These are phyloP conservation scores for Coemansia sp. DNA, from an alignment of 192 early-diverging fungal genomes.

Conservation along the genomic window DNA sequence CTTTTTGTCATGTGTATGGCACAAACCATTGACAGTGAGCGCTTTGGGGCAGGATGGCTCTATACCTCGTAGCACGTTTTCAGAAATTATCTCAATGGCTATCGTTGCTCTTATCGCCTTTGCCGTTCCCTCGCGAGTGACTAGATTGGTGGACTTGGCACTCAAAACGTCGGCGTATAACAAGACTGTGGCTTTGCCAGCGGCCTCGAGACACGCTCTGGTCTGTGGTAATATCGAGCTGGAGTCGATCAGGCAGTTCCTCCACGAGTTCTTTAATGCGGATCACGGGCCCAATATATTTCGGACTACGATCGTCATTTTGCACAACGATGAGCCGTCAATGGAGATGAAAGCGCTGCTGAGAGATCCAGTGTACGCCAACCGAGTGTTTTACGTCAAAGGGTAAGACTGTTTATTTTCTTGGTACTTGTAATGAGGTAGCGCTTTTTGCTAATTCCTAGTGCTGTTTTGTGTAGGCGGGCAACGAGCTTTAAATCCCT, in stretches of 20 bases:
- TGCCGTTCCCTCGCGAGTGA: constrained; percentile 41
- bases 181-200: constrained; percentile 32
- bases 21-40: constrained; percentile 28
- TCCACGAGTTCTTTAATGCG: constrained; percentile 52
- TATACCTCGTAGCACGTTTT: constrained; percentile 46
- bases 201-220: constrained; percentile 34
- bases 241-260: constrained; percentile 39
- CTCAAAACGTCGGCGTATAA: constrained; percentile 41
- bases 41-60: constrained; percentile 28
- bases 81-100: constrained; percentile 41
- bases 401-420: constrained; percentile 14
- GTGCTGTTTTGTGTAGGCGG: constrained; percentile 12
- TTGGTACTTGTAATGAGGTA: background rate
- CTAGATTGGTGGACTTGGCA: constrained; percentile 38
- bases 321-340: constrained; percentile 35
- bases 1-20: constrained; percentile 3
- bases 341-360: constrained; percentile 48
- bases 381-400: constrained; percentile 52
- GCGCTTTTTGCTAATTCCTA: background rate
- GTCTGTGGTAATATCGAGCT: constrained; percentile 47
- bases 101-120: constrained; percentile 50
- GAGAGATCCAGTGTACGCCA: constrained; percentile 33
- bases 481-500: constrained; percentile 45
- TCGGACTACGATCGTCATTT: constrained; percentile 37
- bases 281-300: constrained; percentile 52